Evolutionary conservation across 371 early-diverging fungal genomes (phyloP).

Genomic region (Rhizopus arrhizus): DNA sequence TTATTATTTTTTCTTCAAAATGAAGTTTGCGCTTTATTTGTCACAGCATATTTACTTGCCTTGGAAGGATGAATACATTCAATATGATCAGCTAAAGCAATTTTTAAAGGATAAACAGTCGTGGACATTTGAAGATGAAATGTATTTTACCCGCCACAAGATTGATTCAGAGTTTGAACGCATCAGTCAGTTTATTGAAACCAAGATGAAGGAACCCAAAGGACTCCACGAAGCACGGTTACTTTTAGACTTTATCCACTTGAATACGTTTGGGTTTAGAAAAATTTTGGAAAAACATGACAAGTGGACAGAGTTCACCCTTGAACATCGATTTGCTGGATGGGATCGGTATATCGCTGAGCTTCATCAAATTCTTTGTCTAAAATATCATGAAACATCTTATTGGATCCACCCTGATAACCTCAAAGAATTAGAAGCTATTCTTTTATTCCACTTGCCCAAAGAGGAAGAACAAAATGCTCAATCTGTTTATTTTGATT

Average conservation of each 20-base stretch:
- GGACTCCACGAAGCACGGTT: conserved; percentile 30
- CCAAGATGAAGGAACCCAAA: conserved; percentile 11
- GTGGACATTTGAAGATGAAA: conserved; percentile 20
- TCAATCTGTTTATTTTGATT: conserved; percentile 25
- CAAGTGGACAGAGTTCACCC: conserved; percentile 67
- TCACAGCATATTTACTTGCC: conserved; percentile 13
- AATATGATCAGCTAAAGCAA: conserved; percentile 19
- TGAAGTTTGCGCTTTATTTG: conserved; percentile 25
- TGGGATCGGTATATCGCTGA: neutral
- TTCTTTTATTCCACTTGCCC: conserved; percentile 23
- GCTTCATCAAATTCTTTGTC: neutral
- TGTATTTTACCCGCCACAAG: conserved; percentile 5
- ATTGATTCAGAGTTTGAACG: conserved; percentile 10
- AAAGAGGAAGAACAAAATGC: neutral
- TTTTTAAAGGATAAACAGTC: conserved; percentile 22
- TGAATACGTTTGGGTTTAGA: conserved; percentile 91
- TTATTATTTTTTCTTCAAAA: conserved; percentile 7
- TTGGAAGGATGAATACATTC: conserved; percentile 27
- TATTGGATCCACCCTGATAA: conserved; percentile 29
- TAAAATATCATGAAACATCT: conserved; percentile 3
- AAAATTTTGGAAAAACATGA: conserved; percentile 96
- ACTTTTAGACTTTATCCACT: conserved; percentile 81
- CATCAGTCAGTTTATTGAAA: conserved; percentile 15
- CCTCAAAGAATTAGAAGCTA: conserved; percentile 21
- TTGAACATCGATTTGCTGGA: conserved; percentile 1